Percentiles rank a stretch among this genome's conserved stretches.
Evolutionary conservation across 768 basidiomycete species (phyloP).

Genomic region (Phanerochaete carnosa): DNA sequence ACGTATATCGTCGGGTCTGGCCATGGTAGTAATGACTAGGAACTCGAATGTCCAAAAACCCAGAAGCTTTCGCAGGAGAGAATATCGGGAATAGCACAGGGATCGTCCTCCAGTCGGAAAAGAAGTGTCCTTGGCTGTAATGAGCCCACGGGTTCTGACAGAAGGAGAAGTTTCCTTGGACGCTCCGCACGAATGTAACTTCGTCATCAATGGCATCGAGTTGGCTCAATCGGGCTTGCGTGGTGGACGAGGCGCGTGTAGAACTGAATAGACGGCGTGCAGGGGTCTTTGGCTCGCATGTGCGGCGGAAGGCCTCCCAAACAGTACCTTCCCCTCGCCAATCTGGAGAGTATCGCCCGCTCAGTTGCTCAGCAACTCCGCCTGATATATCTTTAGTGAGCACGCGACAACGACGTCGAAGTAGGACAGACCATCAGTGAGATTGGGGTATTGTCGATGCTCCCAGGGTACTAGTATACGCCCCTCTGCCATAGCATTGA

Average conservation of each 20-base stretch:
- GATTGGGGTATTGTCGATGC: slow-evolving; percentile 67
- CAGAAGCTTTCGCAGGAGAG: slow-evolving; percentile 83
- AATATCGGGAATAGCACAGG: slow-evolving; percentile 90
- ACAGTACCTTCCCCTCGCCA: slow-evolving; percentile 84
- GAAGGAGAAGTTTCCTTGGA: slow-evolving; percentile 71
- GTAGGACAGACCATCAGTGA: slow-evolving; percentile 37
- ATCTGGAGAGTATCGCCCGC: slow-evolving; percentile 63
- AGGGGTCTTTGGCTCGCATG: slow-evolving; percentile 73
- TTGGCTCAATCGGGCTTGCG: slow-evolving; percentile 26
- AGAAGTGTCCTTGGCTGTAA: slow-evolving; percentile 91
- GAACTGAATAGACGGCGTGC: slow-evolving; percentile 85
- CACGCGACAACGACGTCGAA: background rate
- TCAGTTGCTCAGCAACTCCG: slow-evolving; percentile 37
- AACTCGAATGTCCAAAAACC: slow-evolving; percentile 88
- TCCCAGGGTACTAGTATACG: slow-evolving; percentile 94
- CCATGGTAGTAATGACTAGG: slow-evolving; percentile 97
- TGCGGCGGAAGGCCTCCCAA: slow-evolving; percentile 95
- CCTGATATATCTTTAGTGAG: slow-evolving; percentile 26
- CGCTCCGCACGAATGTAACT: slow-evolving; percentile 59
- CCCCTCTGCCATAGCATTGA: slow-evolving; percentile 93
- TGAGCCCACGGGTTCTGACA: slow-evolving; percentile 82
- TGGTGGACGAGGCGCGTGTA: slow-evolving; percentile 48
- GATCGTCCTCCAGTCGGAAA: slow-evolving; percentile 93
- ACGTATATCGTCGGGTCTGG: slow-evolving; percentile 78
- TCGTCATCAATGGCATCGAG: slow-evolving; percentile 37